Evolutionary conservation across 495 filamentous ascomycete species (phyloP).

Genomic region (Penicillium maclennaniae): DNA sequence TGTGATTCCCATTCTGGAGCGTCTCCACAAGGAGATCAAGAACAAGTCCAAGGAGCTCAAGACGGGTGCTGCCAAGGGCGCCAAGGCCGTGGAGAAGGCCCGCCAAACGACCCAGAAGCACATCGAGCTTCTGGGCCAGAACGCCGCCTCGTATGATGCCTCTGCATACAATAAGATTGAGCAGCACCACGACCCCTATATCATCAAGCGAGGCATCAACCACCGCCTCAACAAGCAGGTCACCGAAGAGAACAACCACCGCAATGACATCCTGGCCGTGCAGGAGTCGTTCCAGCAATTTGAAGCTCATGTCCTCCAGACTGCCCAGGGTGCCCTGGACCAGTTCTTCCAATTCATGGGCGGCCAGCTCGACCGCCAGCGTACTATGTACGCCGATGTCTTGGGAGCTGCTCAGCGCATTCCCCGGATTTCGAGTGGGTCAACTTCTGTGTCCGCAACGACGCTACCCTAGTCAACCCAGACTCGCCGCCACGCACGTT

Average conservation of each 20-base stretch:
- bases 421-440: slow-evolving; percentile 92
- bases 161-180: slow-evolving; percentile 60
- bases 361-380: slow-evolving; percentile 76
- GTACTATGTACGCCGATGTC: slow-evolving; percentile 78
- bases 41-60: slow-evolving; percentile 84
- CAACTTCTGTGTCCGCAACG: slow-evolving; percentile 68
- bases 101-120: slow-evolving; percentile 86
- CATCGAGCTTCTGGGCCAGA: slow-evolving; percentile 86
- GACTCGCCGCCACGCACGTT: slow-evolving; percentile 66
- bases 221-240: slow-evolving; percentile 88
- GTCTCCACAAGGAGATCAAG: slow-evolving; percentile 94
- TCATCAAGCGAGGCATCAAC: slow-evolving; percentile 74
- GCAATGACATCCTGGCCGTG: slow-evolving; percentile 80
- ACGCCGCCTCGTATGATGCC: slow-evolving; percentile 71
- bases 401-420: slow-evolving; percentile 71
- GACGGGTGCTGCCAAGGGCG: slow-evolving; percentile 76
- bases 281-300: slow-evolving; percentile 87
- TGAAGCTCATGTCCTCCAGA: slow-evolving; percentile 78
- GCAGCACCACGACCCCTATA: slow-evolving; percentile 76
- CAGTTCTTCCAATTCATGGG: slow-evolving; percentile 74
- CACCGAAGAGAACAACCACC: slow-evolving; percentile 89
- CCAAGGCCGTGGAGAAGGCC: slow-evolving; percentile 88
- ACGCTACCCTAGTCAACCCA: slow-evolving; percentile 72
- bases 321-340: slow-evolving; percentile 75
- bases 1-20: slow-evolving; percentile 82